phyloP scores from a whole-genome alignment of 805 yeast genomes.

The Kodamaea kaohsiungensis region DNA sequence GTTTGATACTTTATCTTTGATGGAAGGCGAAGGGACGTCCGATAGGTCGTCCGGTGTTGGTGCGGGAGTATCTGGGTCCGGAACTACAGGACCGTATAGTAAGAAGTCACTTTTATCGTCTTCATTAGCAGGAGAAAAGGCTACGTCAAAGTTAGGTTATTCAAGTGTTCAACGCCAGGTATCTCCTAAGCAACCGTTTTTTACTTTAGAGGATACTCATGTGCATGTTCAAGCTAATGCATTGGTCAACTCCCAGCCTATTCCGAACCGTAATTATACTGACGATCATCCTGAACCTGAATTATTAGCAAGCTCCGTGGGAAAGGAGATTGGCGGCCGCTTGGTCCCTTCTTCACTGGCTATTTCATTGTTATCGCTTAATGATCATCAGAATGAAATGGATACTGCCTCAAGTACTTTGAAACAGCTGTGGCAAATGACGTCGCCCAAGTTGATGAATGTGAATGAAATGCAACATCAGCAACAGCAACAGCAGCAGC shows the following conservation, averaged over 20 bases:
- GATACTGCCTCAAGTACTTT: conserved; percentile 7
- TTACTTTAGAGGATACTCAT: conserved; percentile 16
- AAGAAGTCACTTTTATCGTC: conserved; percentile 26
- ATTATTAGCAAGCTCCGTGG: conserved; percentile 44
- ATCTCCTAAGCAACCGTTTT: conserved; percentile 11
- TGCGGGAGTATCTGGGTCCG: not conserved
- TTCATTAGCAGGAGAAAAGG: conserved; percentile 27
- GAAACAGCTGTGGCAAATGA: conserved; percentile 1
- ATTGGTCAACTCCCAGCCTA: not conserved
- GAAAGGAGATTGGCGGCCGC: conserved; percentile 40
- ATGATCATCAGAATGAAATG: conserved; percentile 14
- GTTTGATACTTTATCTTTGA: conserved; percentile 9
- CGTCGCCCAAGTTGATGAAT: conserved; percentile 7
- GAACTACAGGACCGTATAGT: not conserved
- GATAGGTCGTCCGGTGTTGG: not conserved
- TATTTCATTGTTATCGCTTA: conserved; percentile 40
- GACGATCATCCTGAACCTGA: conserved; percentile 48
- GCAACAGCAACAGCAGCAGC: conserved; percentile 1
- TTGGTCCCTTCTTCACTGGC: conserved; percentile 45
- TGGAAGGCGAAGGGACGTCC: conserved; percentile 1
- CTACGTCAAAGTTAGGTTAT: conserved; percentile 2
- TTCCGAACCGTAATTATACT: conserved; percentile 8
- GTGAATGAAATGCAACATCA: not conserved
- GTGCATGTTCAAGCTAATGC: conserved; percentile 9
- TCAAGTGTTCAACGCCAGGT: not conserved